Percentiles rank a stretch among this genome's conserved stretches.
These are phyloP conservation scores for Amanita inopinata DNA, from an alignment of 768 basidiomycete species.

Conservation along the genomic window DNA sequence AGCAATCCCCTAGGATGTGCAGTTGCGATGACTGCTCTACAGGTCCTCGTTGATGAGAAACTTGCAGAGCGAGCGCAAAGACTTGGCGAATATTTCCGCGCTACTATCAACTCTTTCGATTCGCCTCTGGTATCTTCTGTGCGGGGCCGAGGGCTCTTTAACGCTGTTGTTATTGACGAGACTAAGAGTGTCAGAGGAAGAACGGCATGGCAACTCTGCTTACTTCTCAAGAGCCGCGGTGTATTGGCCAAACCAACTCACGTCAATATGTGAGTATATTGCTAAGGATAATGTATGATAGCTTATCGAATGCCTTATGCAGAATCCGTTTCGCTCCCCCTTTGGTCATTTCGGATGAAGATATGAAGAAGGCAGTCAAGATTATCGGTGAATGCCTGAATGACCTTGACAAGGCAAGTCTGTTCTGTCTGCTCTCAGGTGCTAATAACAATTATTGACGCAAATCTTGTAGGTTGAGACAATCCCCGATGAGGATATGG, in stretches of 20 bases:
- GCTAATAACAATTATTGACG: not conserved
- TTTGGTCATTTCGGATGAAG: constrained; percentile 85
- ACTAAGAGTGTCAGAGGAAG: constrained; percentile 62
- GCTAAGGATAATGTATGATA: not conserved
- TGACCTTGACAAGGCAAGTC: constrained; percentile 70
- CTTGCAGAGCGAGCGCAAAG: constrained; percentile 70
- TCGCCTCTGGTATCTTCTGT: constrained; percentile 70
- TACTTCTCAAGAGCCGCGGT: constrained; percentile 84
- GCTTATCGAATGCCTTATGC: constrained; percentile 6
- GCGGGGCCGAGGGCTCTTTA: constrained; percentile 81
- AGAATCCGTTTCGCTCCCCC: constrained; percentile 97
- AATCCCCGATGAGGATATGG: constrained; percentile 15
- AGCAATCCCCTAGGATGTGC: constrained; percentile 95
- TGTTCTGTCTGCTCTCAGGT: not conserved
- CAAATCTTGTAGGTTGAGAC: constrained; percentile 12
- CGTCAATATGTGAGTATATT: constrained; percentile 69
- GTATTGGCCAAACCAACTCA: constrained; percentile 96
- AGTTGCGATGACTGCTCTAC: constrained; percentile 86
- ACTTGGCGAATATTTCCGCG: constrained; percentile 78
- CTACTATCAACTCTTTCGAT: constrained; percentile 44
- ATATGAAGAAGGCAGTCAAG: constrained; percentile 62
- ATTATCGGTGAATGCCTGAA: constrained; percentile 69
- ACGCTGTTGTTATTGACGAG: constrained; percentile 92
- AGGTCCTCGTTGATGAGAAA: constrained; percentile 84
- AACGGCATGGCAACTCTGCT: constrained; percentile 92